Percentiles rank a stretch among this genome's conserved stretches.
Conservation (phyloP, 768 basidiomycete genomes). For the Epithele typhae region DNA sequence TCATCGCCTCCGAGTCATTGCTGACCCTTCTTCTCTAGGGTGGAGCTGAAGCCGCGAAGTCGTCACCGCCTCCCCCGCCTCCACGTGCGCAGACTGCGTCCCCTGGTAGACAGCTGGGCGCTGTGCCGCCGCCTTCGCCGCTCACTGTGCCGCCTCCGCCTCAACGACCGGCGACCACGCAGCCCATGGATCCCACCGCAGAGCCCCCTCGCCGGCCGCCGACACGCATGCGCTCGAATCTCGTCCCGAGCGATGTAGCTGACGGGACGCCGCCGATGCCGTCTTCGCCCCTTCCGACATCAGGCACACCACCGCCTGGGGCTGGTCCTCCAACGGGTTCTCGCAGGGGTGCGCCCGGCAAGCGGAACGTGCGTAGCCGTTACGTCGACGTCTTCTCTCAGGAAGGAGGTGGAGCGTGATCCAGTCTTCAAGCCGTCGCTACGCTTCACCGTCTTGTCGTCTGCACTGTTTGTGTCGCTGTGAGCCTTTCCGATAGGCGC, state of each 20-base stretch:
- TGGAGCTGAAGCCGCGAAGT: slow-evolving; percentile 48
- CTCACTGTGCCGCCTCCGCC: slow-evolving; percentile 35
- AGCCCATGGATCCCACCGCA: slow-evolving; percentile 39
- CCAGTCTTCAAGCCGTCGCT: not conserved
- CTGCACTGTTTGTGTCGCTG: slow-evolving; percentile 4
- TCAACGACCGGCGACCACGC: slow-evolving; percentile 54
- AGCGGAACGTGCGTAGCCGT: slow-evolving; percentile 73
- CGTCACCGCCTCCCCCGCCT: slow-evolving; percentile 70
- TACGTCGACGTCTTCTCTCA: slow-evolving; percentile 91
- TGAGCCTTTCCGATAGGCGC: not conserved
- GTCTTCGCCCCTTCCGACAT: slow-evolving; percentile 20
- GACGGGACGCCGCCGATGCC: slow-evolving; percentile 26
- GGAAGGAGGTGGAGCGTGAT: slow-evolving; percentile 9
- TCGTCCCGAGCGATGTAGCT: slow-evolving; percentile 46
- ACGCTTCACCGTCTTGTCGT: not conserved
- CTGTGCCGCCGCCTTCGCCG: slow-evolving; percentile 30
- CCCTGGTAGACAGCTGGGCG: slow-evolving; percentile 51
- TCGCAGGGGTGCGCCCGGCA: slow-evolving; percentile 54
- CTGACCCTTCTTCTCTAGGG: slow-evolving; percentile 35
- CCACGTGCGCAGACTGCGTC: slow-evolving; percentile 84
- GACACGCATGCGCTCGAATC: slow-evolving; percentile 60
- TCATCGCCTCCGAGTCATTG: not conserved
- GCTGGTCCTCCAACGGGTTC: slow-evolving; percentile 43
- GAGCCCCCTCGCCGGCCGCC: slow-evolving; percentile 44
- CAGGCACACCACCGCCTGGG: slow-evolving; percentile 34